phyloP scores from a whole-genome alignment of 805 yeast species.

The Starmerella asiatica region DNA sequence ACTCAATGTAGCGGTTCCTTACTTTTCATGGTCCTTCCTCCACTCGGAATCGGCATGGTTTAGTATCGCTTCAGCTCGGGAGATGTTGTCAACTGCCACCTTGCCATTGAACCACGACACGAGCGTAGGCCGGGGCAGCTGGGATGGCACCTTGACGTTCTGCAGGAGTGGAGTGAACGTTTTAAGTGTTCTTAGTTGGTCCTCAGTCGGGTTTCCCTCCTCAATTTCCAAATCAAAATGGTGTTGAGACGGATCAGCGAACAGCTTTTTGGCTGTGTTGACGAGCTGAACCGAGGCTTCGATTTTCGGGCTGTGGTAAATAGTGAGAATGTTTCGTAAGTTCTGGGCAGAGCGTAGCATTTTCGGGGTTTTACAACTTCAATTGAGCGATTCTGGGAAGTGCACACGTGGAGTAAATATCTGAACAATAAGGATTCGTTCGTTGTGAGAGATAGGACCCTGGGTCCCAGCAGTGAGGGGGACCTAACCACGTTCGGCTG shows the following conservation, averaged over 20 bases:
- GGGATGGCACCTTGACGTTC: constrained; percentile 13
- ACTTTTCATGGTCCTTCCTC: too few species aligned
- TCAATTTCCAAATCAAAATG: constrained; percentile 25
- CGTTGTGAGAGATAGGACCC: too few species aligned
- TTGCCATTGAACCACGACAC: constrained; percentile 51
- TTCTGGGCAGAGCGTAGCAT: constrained; percentile 26
- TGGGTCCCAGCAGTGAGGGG: too few species aligned
- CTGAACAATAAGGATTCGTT: too few species aligned
- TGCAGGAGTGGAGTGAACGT: constrained; percentile 13
- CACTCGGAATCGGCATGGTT: constrained; percentile 11
- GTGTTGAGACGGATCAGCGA: constrained; percentile 16
- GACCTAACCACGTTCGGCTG: too few species aligned
- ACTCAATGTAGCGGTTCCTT: too few species aligned
- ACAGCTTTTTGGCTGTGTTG: constrained; percentile 13
- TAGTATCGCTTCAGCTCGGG: constrained; percentile 34
- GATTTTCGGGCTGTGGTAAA: constrained; percentile 25
- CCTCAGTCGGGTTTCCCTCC: constrained; percentile 24
- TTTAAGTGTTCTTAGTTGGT: constrained; percentile 20
- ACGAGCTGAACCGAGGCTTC: constrained; percentile 17
- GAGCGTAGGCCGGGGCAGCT: constrained; percentile 34
- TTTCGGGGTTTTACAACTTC: constrained; percentile 5
- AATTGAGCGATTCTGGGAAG: not conserved
- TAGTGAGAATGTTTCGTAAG: constrained; percentile 23
- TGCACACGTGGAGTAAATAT: too few species aligned
- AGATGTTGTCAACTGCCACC: constrained; percentile 38